Conservation (phyloP, 148 eudicot genomes). For the Vaccinium corymbosum region DNA sequence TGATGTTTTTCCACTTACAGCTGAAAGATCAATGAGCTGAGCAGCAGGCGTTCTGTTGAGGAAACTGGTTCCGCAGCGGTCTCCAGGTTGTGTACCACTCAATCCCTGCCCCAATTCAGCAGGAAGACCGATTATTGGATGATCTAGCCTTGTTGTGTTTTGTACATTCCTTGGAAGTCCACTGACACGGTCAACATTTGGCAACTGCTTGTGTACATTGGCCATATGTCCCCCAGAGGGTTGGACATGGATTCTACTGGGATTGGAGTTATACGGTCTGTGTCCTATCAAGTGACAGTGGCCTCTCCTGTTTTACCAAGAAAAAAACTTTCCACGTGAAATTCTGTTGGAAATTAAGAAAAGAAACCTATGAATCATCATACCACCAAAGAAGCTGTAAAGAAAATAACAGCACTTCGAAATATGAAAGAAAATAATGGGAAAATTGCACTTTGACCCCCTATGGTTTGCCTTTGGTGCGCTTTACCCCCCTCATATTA, state of each 20-base stretch:
- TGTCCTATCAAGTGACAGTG: conserved; percentile 74
- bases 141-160: conserved; percentile 7
- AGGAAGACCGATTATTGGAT: conserved; percentile 24
- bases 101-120: conserved; percentile 24
- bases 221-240: conserved; percentile 28
- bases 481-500: no score
- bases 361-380: neutral
- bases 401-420: neutral
- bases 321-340: conserved; percentile 4
- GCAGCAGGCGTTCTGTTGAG: conserved; percentile 25
- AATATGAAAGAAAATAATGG: neutral
- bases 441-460: no score
- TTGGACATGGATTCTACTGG: conserved; percentile 15
- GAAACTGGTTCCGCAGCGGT: conserved; percentile 15
- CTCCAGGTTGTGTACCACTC: conserved; percentile 20
- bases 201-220: conserved; percentile 31
- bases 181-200: conserved; percentile 19
- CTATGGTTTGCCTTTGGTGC: no score
- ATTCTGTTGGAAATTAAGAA: neutral
- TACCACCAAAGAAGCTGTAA: neutral
- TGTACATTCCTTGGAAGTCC: conserved; percentile 20
- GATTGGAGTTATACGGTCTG: conserved; percentile 30
- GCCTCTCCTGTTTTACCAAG: conserved; percentile 46
- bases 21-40: conserved; percentile 33
- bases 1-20: conserved; percentile 39